These are phyloP conservation scores for Beauveria brongniartii DNA, from an alignment of 2,329 filamentous ascomycete species.

Conservation along the genomic window DNA sequence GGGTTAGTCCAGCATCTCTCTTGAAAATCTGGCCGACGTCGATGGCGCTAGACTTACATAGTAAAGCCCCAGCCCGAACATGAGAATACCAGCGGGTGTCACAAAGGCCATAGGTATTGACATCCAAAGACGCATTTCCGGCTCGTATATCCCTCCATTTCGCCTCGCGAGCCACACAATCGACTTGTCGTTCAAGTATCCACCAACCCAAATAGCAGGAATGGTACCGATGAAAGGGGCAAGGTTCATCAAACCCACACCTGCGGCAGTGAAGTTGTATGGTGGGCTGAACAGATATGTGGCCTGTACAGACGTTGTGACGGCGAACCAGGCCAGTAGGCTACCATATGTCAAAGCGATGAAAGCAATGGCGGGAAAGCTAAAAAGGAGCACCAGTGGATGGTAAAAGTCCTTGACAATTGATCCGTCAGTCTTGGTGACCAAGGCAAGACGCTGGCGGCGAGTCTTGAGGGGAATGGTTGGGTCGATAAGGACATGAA, in stretches of 20 bases:
- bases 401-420: conserved; percentile 10
- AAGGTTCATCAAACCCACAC: conserved; percentile 20
- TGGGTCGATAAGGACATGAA: conserved; percentile 11
- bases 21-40: no score
- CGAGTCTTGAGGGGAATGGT: conserved; percentile 14
- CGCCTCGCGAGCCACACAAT: conserved; percentile 27
- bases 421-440: conserved; percentile 15
- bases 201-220: conserved; percentile 27
- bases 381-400: conserved; percentile 12
- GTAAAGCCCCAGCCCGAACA: conserved; percentile 27
- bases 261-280: conserved; percentile 20
- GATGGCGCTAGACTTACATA: conserved; percentile 18
- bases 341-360: conserved; percentile 32
- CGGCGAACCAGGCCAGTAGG: conserved; percentile 28
- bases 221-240: conserved; percentile 29
- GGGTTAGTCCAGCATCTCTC: neutral
- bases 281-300: conserved; percentile 22
- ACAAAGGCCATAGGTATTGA: conserved; percentile 20
- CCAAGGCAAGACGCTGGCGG: conserved; percentile 17
- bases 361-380: conserved; percentile 28
- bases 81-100: conserved; percentile 25
- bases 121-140: conserved; percentile 32
- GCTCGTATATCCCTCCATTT: conserved; percentile 33
- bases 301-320: conserved; percentile 12
- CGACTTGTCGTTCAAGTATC: conserved; percentile 28